A percentile compares a stretch with the other conserved stretches of the same genome.
These are phyloP conservation scores for Tanozyma kutaoensis DNA, from an alignment of 805 yeast genomes.

Conservation along the genomic window DNA sequence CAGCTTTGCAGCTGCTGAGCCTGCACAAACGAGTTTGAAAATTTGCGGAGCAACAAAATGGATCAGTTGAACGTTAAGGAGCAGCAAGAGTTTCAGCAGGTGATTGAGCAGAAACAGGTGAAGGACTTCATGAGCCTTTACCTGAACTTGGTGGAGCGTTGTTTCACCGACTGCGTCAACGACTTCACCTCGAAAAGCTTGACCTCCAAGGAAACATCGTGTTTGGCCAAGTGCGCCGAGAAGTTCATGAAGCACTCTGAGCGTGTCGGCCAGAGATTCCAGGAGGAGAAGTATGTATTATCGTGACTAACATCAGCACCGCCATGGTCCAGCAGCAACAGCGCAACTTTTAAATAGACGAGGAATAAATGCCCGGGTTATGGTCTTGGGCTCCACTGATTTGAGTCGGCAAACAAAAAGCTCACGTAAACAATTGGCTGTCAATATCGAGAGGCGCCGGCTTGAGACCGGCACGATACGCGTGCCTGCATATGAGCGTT, in stretches of 20 bases:
- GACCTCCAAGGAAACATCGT: conserved; percentile 71
- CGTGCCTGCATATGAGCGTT: too few relatives aligned
- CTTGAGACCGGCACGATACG: too few relatives aligned
- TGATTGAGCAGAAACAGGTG: conserved; percentile 94
- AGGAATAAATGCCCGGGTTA: too few relatives aligned
- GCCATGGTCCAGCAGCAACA: too few relatives aligned
- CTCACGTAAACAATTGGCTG: too few relatives aligned
- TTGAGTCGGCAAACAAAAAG: too few relatives aligned
- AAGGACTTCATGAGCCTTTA: conserved; percentile 95
- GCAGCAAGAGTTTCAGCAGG: conserved; percentile 91
- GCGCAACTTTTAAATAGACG: too few relatives aligned
- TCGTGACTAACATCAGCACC: too few relatives aligned
- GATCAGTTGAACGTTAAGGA: conserved; percentile 91
- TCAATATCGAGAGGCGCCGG: too few relatives aligned
- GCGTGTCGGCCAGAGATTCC: conserved; percentile 97
- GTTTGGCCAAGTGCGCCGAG: conserved; percentile 88
- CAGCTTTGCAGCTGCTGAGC: conserved; percentile 17
- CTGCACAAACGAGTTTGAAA: background rate
- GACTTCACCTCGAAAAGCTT: conserved; percentile 91
- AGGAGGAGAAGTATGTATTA: conserved; percentile 68
- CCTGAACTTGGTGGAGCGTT: conserved; percentile 90
- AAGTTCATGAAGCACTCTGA: conserved; percentile 97
- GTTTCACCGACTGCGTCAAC: conserved; percentile 95
- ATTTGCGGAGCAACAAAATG: too few relatives aligned
- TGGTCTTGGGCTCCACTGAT: too few relatives aligned